Evolutionary conservation across 2,329 filamentous ascomycete species (phyloP), one percentile per base, ranked within the genome.

Genomic region (Stachybotrys chartarum): DNA sequence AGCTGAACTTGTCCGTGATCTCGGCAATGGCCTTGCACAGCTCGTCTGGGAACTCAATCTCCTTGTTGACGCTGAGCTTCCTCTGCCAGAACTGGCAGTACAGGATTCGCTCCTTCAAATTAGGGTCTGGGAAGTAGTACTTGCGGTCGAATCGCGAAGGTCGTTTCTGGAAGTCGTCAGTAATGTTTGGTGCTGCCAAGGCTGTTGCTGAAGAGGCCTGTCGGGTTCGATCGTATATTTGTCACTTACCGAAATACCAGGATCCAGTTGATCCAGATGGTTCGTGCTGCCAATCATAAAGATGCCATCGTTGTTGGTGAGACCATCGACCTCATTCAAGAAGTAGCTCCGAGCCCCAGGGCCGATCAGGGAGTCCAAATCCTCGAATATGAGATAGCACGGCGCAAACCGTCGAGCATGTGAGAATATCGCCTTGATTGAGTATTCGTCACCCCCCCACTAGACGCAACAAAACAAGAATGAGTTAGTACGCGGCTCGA

Each of bases 371-470:
- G 80, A 84, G 65, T 90, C 87, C 6, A 90, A 76, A 59, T 90
- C 87, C 66, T 90, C 87, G 56, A 90, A 86, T 46, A 90, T 82
- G 4, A 90, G 78, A 58, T 87, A 81, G 70, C 85, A 89, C 0
- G 86, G 86, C 0, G 86, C 82, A 57, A 80, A 78, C 59, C 80
- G 73, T 24, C 86, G 74, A 0, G 86, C 86, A 58, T 82, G 82
- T 18, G 57, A 54, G 63, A 87, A 86, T 53, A 86, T 81, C 45
- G 69, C 55, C 24, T 70, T 68, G 55, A 86, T 78, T 18, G 75
- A 70, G 30, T 64, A 76, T 68, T 87, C 83, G 0, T 84, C 83
- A 0, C 84, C 85, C 8, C 61, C 63, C 56, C 68, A 85, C 64
- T 4, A 47, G 45, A 11, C 39, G 6, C 50, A 35, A 31, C 39